Percentiles rank a stretch among this genome's conserved stretches.
These are phyloP conservation scores for Coemansia sp. DNA, from an alignment of 192 early-diverging fungal species.

Conservation along the genomic window DNA sequence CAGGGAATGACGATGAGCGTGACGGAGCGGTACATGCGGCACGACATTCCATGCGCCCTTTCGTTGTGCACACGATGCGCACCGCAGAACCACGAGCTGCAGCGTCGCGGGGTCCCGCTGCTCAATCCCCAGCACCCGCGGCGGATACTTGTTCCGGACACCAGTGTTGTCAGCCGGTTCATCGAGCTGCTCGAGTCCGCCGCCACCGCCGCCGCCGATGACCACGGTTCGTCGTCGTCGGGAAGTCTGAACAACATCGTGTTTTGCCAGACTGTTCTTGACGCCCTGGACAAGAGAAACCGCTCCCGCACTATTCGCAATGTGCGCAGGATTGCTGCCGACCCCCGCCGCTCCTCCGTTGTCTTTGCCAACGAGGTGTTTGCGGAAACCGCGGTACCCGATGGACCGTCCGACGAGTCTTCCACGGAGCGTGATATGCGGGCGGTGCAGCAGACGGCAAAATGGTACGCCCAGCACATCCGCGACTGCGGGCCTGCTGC, in stretches of 20 bases:
- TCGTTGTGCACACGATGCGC: conserved; percentile 21
- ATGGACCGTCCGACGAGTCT: conserved; percentile 19
- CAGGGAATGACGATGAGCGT: conserved; percentile 49
- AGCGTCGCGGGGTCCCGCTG: conserved; percentile 18
- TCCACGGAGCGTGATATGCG: conserved; percentile 55
- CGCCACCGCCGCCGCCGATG: conserved; percentile 13
- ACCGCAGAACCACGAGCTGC: conserved; percentile 18
- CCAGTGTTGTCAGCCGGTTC: conserved; percentile 57
- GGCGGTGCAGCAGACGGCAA: conserved; percentile 56
- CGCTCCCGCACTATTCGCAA: conserved; percentile 64
- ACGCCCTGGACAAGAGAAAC: conserved; percentile 63
- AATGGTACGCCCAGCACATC: conserved; percentile 65
- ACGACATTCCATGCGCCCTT: conserved; percentile 41
- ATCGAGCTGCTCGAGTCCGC: conserved; percentile 68
- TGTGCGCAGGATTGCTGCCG: conserved; percentile 61
- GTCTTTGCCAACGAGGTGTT: conserved; percentile 76
- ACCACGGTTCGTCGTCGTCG: conserved; percentile 3
- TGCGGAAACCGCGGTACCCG: conserved; percentile 34
- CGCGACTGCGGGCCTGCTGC: background rate
- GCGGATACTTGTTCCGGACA: conserved; percentile 35
- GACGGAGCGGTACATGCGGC: conserved; percentile 37
- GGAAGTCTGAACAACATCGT: conserved; percentile 63
- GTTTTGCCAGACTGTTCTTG: conserved; percentile 65
- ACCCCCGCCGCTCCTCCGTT: conserved; percentile 57
- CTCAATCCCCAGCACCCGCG: conserved; percentile 6